A percentile compares a stretch with the other conserved stretches of the same genome.
Conservation (phyloP, 805 yeast species). For the Candida jianshihensis region DNA sequence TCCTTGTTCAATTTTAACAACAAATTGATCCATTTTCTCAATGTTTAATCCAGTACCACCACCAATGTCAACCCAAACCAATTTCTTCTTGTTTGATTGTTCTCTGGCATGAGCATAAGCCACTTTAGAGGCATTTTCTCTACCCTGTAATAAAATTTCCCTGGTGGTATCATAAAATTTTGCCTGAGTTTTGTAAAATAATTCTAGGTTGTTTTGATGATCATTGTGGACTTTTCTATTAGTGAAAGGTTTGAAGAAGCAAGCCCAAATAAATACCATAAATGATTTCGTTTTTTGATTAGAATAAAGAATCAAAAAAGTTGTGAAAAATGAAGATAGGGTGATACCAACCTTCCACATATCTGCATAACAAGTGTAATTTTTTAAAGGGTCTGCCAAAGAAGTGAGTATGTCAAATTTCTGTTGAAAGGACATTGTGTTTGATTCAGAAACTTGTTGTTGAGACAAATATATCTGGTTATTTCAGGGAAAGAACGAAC, state of each 20-base stretch:
- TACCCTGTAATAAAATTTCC: constrained; percentile 57
- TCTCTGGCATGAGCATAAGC: constrained; percentile 48
- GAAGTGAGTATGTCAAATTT: constrained; percentile 2
- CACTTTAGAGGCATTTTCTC: constrained; percentile 54
- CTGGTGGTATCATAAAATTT: constrained; percentile 71
- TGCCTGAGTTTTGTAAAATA: constrained; percentile 72
- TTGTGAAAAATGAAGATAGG: constrained; percentile 4
- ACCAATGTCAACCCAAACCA: constrained; percentile 76
- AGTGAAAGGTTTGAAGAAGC: constrained; percentile 28
- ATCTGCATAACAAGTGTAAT: constrained; percentile 2
- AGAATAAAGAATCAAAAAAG: constrained; percentile 7
- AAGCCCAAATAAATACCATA: constrained; percentile 26
- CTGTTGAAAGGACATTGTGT: constrained; percentile 3
- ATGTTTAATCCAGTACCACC: constrained; percentile 86
- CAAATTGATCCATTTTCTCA: constrained; percentile 60
- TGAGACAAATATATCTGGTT: constrained; percentile 2
- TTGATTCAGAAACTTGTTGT: constrained; percentile 4
- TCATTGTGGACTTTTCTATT: constrained; percentile 20
- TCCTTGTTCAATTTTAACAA: constrained; percentile 26
- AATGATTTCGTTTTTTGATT: constrained; percentile 17
- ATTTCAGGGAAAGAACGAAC: too few species aligned
- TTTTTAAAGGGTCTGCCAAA: constrained; percentile 2
- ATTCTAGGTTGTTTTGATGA: constrained; percentile 38
- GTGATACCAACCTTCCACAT: constrained; percentile 5
- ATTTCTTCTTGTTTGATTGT: constrained; percentile 27